Evolutionary conservation across 2,329 filamentous ascomycete genomes (phyloP).

Genomic region (Aspergillus sp.): DNA sequence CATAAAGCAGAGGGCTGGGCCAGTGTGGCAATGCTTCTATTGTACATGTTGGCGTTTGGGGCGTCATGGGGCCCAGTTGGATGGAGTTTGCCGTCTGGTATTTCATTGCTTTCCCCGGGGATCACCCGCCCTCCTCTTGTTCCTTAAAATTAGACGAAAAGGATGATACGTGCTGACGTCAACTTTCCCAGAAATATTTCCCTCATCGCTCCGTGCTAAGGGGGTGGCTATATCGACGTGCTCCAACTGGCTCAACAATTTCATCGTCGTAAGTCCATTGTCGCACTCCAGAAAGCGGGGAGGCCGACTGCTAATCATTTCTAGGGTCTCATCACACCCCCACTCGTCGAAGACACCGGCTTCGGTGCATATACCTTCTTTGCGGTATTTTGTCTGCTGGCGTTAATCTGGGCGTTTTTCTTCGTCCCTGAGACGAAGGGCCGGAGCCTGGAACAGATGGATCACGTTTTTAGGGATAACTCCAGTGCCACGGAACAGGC

Average conservation of each 20-base stretch:
- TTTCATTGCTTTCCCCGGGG: not conserved
- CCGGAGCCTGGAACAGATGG: constrained; percentile 49
- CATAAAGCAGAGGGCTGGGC: constrained; percentile 48
- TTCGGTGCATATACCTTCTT: constrained; percentile 53
- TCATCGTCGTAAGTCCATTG: constrained; percentile 42
- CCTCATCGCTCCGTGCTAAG: constrained; percentile 52
- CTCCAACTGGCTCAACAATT: constrained; percentile 58
- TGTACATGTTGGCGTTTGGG: constrained; percentile 57
- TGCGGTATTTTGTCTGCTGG: constrained; percentile 45
- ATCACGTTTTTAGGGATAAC: constrained; percentile 37
- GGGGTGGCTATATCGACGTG: constrained; percentile 58
- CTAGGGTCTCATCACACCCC: constrained; percentile 55
- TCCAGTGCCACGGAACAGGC: constrained; percentile 24
- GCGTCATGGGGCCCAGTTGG: constrained; percentile 49
- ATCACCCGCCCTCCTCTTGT: no score
- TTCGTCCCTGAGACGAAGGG: constrained; percentile 54
- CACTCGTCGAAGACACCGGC: constrained; percentile 51
- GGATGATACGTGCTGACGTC: constrained; percentile 6
- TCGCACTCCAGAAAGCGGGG: no score
- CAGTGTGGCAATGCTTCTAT: constrained; percentile 51
- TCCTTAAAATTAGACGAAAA: not conserved
- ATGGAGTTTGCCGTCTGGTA: constrained; percentile 35
- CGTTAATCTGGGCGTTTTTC: constrained; percentile 44
- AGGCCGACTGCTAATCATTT: no score
- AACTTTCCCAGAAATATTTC: constrained; percentile 53